A percentile compares a stretch with the other conserved stretches of the same genome.
phyloP scores from a whole-genome alignment of 192 early-diverging fungal species.

The Piromyces sp. region DNA sequence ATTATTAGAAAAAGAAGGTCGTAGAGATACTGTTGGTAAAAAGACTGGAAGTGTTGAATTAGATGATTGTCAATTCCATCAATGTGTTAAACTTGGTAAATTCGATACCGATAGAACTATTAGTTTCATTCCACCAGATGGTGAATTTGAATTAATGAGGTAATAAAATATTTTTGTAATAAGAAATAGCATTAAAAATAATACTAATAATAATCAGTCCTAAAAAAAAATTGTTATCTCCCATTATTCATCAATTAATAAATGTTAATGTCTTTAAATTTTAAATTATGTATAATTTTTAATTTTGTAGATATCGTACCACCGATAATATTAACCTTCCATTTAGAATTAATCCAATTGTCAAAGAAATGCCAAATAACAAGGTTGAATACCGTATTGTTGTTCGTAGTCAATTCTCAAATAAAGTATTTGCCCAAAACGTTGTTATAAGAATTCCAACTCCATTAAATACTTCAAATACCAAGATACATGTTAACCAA shows the following conservation, averaged over 20 bases:
- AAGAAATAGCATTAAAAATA: too few relatives aligned
- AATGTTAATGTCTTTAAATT: neutral
- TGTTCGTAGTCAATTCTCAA: slow-evolving; percentile 74
- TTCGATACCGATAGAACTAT: slow-evolving; percentile 88
- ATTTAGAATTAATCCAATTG: slow-evolving; percentile 84
- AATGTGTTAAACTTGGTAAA: slow-evolving; percentile 83
- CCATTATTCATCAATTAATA: too few relatives aligned
- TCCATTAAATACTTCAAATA: slow-evolving; percentile 71
- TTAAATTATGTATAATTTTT: neutral
- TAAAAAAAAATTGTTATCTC: too few relatives aligned
- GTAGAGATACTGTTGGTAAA: slow-evolving; percentile 6
- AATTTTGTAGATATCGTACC: slow-evolving; percentile 53
- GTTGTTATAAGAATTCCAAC: slow-evolving; percentile 77
- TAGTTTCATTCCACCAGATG: slow-evolving; percentile 93
- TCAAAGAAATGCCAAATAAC: slow-evolving; percentile 62
- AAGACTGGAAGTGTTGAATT: slow-evolving; percentile 51
- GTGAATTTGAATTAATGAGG: slow-evolving; percentile 93
- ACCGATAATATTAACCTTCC: slow-evolving; percentile 92
- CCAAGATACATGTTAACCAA: slow-evolving; percentile 53
- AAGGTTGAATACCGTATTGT: slow-evolving; percentile 78
- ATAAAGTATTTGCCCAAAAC: slow-evolving; percentile 77
- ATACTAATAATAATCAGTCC: too few relatives aligned
- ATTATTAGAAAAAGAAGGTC: slow-evolving; percentile 57
- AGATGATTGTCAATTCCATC: slow-evolving; percentile 96
- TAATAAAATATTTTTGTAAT: too few relatives aligned